phyloP scores from a whole-genome alignment of 169 alveolate genomes.

The Plasmodium blacklocki region DNA sequence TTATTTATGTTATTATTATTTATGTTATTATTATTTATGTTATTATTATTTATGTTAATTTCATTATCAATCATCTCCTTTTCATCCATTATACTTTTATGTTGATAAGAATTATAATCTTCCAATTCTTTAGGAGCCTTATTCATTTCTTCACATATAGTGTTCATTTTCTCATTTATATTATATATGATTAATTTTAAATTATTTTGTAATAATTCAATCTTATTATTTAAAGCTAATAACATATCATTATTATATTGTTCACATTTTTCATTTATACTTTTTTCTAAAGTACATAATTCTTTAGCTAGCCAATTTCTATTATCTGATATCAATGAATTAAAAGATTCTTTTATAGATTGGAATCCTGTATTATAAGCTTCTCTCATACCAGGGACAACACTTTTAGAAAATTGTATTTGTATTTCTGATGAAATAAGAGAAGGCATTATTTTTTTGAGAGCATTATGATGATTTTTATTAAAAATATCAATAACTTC shows the following conservation, averaged over 20 bases:
- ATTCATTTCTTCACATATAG: slow-evolving; percentile 30
- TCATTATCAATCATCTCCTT: too few relatives aligned
- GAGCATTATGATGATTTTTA: slow-evolving; percentile 35
- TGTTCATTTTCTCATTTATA: slow-evolving; percentile 20
- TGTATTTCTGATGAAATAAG: slow-evolving; percentile 64
- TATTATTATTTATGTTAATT: too few relatives aligned
- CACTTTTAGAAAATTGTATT: slow-evolving; percentile 56
- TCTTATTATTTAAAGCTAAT: slow-evolving; percentile 12
- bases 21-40: too few relatives aligned
- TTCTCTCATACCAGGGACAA: slow-evolving; percentile 62
- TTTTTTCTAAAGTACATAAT: slow-evolving; percentile 30
- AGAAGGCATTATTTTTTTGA: slow-evolving; percentile 58
- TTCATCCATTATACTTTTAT: too few relatives aligned
- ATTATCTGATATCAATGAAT: slow-evolving; percentile 26
- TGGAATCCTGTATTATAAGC: slow-evolving; percentile 71
- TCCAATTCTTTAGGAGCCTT: not conserved
- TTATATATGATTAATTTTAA: slow-evolving; percentile 22
- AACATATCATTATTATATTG: slow-evolving; percentile 28
- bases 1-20: too few relatives aligned
- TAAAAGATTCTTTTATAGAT: slow-evolving; percentile 34
- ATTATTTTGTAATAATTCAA: slow-evolving; percentile 34
- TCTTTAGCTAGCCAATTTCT: slow-evolving; percentile 29
- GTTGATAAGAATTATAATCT: too few relatives aligned
- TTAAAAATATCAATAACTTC: slow-evolving; percentile 29
- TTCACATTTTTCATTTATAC: slow-evolving; percentile 26